Percentiles rank a stretch among this genome's conserved stretches.
Conservation (phyloP, 2,329 filamentous ascomycete genomes). For the Penicillium sp. region DNA sequence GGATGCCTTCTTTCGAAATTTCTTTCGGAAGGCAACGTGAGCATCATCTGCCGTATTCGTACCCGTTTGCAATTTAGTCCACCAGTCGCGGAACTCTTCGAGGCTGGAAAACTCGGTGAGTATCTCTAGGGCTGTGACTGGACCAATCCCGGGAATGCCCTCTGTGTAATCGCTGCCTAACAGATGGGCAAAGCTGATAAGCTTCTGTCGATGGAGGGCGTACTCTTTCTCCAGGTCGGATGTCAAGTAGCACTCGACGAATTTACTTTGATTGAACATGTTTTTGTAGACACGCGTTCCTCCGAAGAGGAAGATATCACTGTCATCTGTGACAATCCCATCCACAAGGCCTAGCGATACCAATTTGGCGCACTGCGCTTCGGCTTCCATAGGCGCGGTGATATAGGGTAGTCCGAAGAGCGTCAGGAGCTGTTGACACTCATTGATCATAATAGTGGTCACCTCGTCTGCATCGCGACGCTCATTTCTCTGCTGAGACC, state of each 20-base stretch:
- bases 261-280: slow-evolving; percentile 98
- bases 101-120: slow-evolving; percentile 75
- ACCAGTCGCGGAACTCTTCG: slow-evolving; percentile 77
- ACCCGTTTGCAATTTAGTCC: slow-evolving; percentile 67
- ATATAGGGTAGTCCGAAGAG: slow-evolving; percentile 94
- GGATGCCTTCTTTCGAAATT: slow-evolving; percentile 72
- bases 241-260: slow-evolving; percentile 87
- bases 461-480: slow-evolving; percentile 93
- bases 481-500: slow-evolving; percentile 93
- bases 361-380: slow-evolving; percentile 91
- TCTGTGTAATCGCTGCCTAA: slow-evolving; percentile 93
- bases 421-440: slow-evolving; percentile 81
- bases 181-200: slow-evolving; percentile 83
- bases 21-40: slow-evolving; percentile 63
- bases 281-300: slow-evolving; percentile 97
- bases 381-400: slow-evolving; percentile 96
- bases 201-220: slow-evolving; percentile 71
- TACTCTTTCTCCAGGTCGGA: slow-evolving; percentile 81
- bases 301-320: slow-evolving; percentile 91
- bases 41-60: slow-evolving; percentile 50
- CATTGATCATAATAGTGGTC: slow-evolving; percentile 86
- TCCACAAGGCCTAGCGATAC: slow-evolving; percentile 81
- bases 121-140: slow-evolving; percentile 89
- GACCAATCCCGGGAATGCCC: slow-evolving; percentile 79
- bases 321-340: slow-evolving; percentile 95